Evolutionary conservation across 805 yeast genomes (phyloP), one percentile per base, ranked within the genome.

Genomic region (Lipomyces orientalis): DNA sequence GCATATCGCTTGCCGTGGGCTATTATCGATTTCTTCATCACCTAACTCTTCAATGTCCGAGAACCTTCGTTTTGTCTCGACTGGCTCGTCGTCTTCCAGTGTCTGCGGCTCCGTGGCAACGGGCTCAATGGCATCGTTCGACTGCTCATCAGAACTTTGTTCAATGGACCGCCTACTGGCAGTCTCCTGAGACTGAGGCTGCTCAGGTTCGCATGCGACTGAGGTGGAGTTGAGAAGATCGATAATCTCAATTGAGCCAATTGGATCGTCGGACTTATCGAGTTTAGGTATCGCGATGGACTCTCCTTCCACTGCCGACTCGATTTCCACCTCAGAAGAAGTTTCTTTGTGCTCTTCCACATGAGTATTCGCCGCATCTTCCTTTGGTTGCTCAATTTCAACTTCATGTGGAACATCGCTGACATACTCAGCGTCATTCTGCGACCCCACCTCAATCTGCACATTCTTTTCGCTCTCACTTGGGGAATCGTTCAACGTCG

Each of bases 181-280:
- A 43, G 49, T n/a, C 16, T 43, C 49, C 1, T 2, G 22, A 43
- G 49, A 5, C 8, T 3, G 6, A 6, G 19, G 49, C 49, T 43
- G 22, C n/a, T 19, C 10, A 12, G n/a, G 22, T n/a, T 43, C 19
- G 10, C 19, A 43, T 16, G 49, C 22, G 49, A 16, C 49, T 3
- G 49, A 22, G n/a, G 22, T 43, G 7, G 49, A 43, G 49, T 7
- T 43, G 22, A 43, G 49, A 16, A 43, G 22, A 16, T 43, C 49
- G 49, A 34, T 35, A 64, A 22, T 35, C 33, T 59, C 62, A 54
- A 37, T 4, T 25, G 35, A 58, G 61, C 43, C 22, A 19, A 8
- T n/a, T 31, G 22, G 60, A 5, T 59, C n/a, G 33, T 59, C 58
- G 7, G 22, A 16, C 43, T 39, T 19, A 5, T 2, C 37, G 7